Evolutionary conservation across 1,284 basidiomycete genomes (phyloP).

Genomic region (Sanghuangporus baumii): DNA sequence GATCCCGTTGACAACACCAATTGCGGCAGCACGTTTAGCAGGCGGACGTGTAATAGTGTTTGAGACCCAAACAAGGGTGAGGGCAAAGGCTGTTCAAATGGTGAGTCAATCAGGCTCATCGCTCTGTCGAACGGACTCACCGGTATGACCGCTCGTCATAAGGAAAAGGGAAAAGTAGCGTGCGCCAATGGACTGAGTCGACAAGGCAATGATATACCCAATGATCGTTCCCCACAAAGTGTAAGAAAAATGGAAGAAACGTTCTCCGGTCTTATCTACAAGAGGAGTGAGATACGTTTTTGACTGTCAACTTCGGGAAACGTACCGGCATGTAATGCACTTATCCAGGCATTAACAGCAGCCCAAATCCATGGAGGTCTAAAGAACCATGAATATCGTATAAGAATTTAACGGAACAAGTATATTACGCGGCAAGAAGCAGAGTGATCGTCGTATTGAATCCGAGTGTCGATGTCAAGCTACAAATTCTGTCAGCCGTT

Average conservation of each 20-base stretch:
- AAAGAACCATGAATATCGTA: background rate
- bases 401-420: background rate
- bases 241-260: constrained; percentile 30
- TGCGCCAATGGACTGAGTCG: constrained; percentile 22
- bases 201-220: constrained; percentile 25
- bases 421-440: constrained; percentile 31
- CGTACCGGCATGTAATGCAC: constrained; percentile 34
- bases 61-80: constrained; percentile 59
- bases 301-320: background rate
- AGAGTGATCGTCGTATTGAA: constrained; percentile 30
- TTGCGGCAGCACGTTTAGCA: constrained; percentile 46
- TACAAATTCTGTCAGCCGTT: constrained; percentile 41
- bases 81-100: constrained; percentile 32
- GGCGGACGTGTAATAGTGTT: constrained; percentile 61
- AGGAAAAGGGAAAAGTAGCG: constrained; percentile 28
- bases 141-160: constrained; percentile 21
- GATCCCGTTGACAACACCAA: constrained; percentile 38
- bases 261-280: constrained; percentile 19
- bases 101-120: background rate
- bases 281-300: constrained; percentile 3
- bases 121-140: constrained; percentile 2
- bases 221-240: constrained; percentile 19
- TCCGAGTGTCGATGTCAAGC: constrained; percentile 33
- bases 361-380: constrained; percentile 28
- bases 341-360: constrained; percentile 25